Evolutionary conservation across 140 eudicot genomes (phyloP).

Genomic region (Bidens hawaiensis): DNA sequence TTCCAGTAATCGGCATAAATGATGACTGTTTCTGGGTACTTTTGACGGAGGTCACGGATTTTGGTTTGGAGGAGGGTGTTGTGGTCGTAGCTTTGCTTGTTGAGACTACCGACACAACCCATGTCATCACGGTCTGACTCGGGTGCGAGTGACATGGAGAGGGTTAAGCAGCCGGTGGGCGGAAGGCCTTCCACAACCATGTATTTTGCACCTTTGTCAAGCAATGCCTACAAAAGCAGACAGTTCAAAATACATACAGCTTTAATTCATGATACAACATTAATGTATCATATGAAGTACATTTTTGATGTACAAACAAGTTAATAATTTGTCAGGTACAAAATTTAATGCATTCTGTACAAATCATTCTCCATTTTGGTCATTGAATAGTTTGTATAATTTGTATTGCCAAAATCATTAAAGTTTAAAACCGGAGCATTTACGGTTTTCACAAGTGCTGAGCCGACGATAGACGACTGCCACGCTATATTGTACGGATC

Average conservation of each 20-base stretch:
- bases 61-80: conserved; percentile 62
- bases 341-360: too few species aligned
- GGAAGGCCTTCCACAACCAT: conserved; percentile 77
- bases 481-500: too few species aligned
- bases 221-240: conserved; percentile 33
- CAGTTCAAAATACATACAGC: neutral
- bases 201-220: conserved; percentile 67
- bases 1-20: conserved; percentile 68
- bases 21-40: conserved; percentile 44
- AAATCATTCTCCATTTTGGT: neutral
- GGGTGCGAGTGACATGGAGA: conserved; percentile 55
- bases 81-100: conserved; percentile 55
- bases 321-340: neutral
- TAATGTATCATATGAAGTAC: too few species aligned
- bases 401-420: too few species aligned
- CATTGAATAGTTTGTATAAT: neutral
- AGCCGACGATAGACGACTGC: too few species aligned
- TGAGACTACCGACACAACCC: conserved; percentile 56
- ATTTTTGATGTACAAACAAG: too few species aligned
- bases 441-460: too few species aligned
- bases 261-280: neutral
- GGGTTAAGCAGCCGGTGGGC: conserved; percentile 82
- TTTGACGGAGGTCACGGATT: conserved; percentile 33
- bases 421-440: too few species aligned
- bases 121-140: conserved; percentile 52